Evolutionary conservation across 192 early-diverging fungal species (phyloP).

Genomic region (Umbelopsis ramanniana): DNA sequence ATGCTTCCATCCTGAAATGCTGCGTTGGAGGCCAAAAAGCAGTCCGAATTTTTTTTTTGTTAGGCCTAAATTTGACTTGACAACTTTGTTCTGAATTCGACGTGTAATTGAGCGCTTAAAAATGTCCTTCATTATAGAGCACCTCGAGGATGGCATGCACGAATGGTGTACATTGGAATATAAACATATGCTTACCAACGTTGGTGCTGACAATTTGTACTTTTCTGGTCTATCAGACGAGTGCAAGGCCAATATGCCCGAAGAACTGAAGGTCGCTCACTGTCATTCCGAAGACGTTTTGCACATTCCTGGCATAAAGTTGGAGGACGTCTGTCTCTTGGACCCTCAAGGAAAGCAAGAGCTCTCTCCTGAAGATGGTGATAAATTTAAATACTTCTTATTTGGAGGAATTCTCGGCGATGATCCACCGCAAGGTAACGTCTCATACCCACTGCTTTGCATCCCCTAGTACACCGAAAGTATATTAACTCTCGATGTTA

Average conservation of each 20-base stretch:
- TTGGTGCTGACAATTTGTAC: conserved; percentile 63
- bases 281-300: conserved; percentile 56
- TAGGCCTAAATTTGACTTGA: not conserved
- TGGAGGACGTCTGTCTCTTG: conserved; percentile 67
- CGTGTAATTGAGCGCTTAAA: not conserved
- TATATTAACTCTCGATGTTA: conserved; percentile 3
- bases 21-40: not conserved
- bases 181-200: conserved; percentile 67
- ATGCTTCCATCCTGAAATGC: not conserved
- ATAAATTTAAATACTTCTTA: conserved; percentile 71
- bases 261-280: conserved; percentile 48
- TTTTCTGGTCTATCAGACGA: conserved; percentile 61
- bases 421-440: conserved; percentile 70
- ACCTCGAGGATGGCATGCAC: conserved; percentile 74
- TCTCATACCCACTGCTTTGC: conserved; percentile 1
- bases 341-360: conserved; percentile 65
- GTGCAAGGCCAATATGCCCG: conserved; percentile 47
- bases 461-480: not conserved
- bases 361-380: conserved; percentile 68
- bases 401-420: conserved; percentile 85
- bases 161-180: conserved; percentile 81
- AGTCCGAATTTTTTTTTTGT: not conserved
- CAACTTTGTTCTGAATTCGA: not conserved
- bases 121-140: conserved; percentile 69
- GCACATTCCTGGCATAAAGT: conserved; percentile 49